These are phyloP conservation scores for Podaxis sp. DNA, from an alignment of 768 basidiomycete species.

Conservation along the genomic window DNA sequence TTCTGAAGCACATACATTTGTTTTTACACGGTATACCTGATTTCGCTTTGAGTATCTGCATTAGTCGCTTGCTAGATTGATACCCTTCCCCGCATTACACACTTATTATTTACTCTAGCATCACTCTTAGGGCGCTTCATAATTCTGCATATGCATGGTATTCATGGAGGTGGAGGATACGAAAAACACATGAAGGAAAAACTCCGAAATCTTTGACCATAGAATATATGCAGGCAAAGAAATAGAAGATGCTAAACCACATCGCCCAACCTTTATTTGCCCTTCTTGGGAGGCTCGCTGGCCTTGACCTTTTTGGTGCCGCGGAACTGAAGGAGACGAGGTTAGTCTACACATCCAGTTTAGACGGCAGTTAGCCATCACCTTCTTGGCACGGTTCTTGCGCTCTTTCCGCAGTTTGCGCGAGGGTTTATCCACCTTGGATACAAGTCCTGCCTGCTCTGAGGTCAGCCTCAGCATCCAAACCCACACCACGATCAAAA, in stretches of 20 bases:
- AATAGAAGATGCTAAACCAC: constrained; percentile 12
- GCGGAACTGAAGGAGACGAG: constrained; percentile 62
- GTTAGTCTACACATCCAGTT: constrained; percentile 15
- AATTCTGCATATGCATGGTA: constrained; percentile 23
- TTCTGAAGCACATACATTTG: constrained; percentile 44
- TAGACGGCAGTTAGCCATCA: constrained; percentile 25
- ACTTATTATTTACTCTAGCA: constrained; percentile 14
- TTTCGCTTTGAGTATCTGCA: constrained; percentile 2
- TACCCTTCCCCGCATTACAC: constrained; percentile 13
- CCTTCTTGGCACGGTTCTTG: constrained; percentile 99
- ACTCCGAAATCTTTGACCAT: constrained; percentile 10
- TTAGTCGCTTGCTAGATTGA: constrained; percentile 9
- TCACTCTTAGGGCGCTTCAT: constrained; percentile 14
- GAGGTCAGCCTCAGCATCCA: constrained; percentile 11
- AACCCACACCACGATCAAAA: constrained; percentile 1
- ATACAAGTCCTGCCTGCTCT: constrained; percentile 58
- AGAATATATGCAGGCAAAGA: constrained; percentile 17
- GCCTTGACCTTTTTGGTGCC: constrained; percentile 97
- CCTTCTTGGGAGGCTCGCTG: constrained; percentile 88
- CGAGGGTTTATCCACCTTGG: constrained; percentile 88
- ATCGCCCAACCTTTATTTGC: constrained; percentile 56
- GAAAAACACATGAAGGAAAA: constrained; percentile 16
- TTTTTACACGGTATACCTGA: background rate
- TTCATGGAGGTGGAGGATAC: constrained; percentile 18
- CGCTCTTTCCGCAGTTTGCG: constrained; percentile 99